Percentiles rank a stretch among this genome's conserved stretches.
Evolutionary conservation across 208 protist genomes (phyloP).

Genomic region (Leishmania tarentolae): DNA sequence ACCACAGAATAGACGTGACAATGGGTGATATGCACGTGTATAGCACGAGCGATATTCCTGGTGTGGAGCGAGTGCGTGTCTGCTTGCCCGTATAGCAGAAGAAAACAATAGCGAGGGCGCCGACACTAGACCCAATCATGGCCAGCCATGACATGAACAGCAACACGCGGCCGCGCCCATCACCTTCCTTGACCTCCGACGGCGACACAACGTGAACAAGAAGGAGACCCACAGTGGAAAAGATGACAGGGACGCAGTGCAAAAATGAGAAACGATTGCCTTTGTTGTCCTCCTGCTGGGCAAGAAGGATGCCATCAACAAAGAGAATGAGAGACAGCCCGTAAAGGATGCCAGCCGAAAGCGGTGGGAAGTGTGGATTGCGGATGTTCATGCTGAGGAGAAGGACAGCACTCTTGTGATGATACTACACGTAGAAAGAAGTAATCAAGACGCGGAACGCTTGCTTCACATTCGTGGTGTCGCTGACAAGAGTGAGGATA

Average conservation of each 20-base stretch:
- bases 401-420: background rate
- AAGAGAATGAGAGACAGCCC: constrained; percentile 58
- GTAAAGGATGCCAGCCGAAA: constrained; percentile 58
- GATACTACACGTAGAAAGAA: background rate
- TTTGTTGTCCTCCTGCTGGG: constrained; percentile 39
- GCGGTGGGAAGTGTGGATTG: constrained; percentile 27
- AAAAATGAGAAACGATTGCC: constrained; percentile 53
- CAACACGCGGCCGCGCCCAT: constrained; percentile 51
- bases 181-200: constrained; percentile 57
- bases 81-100: constrained; percentile 56
- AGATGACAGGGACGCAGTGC: constrained; percentile 65
- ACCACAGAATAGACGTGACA: constrained; percentile 66
- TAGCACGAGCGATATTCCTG: constrained; percentile 61
- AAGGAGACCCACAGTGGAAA: constrained; percentile 68
- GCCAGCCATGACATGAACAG: constrained; percentile 77
- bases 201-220: constrained; percentile 66
- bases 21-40: constrained; percentile 71
- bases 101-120: constrained; percentile 52
- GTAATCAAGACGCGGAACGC: background rate
- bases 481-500: background rate
- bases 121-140: constrained; percentile 65
- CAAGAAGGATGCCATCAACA: constrained; percentile 58
- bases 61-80: constrained; percentile 37
- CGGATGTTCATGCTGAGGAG: constrained; percentile 11
- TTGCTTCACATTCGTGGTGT: background rate